These are phyloP conservation scores for Zygosaccharomyces siamensis DNA, from an alignment of 805 yeast genomes.

Conservation along the genomic window DNA sequence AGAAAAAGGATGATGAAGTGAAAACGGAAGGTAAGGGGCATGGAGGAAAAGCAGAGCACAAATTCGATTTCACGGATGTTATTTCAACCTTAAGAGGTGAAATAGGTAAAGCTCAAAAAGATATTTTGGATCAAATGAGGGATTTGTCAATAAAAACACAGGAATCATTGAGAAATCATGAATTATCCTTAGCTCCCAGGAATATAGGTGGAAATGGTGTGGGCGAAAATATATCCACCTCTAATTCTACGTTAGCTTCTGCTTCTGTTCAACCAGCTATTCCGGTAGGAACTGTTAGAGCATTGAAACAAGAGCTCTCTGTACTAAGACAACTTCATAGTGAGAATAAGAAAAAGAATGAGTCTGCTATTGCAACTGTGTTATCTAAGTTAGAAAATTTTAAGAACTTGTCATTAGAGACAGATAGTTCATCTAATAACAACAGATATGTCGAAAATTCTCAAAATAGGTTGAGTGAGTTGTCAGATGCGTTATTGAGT, in stretches of 20 bases:
- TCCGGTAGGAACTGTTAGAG: constrained; percentile 26
- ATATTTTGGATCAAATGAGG: constrained; percentile 11
- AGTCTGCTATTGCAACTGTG: constrained; percentile 42
- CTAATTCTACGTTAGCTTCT: background rate
- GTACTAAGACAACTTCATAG: constrained; percentile 54
- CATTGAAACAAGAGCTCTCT: constrained; percentile 54
- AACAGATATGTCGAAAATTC: constrained; percentile 71
- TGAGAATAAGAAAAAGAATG: constrained; percentile 40
- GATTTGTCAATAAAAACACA: constrained; percentile 5
- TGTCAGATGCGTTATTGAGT: constrained; percentile 68
- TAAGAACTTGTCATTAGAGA: constrained; percentile 43
- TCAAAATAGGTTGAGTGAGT: constrained; percentile 65
- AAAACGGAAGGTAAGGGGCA: background rate
- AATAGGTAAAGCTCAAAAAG: constrained; percentile 15
- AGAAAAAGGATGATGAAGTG: background rate
- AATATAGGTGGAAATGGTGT: background rate
- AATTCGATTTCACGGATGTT: constrained; percentile 8
- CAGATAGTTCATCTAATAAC: constrained; percentile 31
- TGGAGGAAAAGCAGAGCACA: background rate
- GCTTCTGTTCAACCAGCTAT: background rate
- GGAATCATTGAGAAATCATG: background rate
- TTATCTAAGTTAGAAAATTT: constrained; percentile 46
- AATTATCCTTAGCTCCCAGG: background rate
- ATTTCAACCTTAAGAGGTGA: constrained; percentile 13
- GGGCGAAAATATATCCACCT: background rate